Evolutionary conservation across 73 alveolate genomes (phyloP), one percentile per base, ranked within the genome.

Genomic region (Strombidium stylifer): DNA sequence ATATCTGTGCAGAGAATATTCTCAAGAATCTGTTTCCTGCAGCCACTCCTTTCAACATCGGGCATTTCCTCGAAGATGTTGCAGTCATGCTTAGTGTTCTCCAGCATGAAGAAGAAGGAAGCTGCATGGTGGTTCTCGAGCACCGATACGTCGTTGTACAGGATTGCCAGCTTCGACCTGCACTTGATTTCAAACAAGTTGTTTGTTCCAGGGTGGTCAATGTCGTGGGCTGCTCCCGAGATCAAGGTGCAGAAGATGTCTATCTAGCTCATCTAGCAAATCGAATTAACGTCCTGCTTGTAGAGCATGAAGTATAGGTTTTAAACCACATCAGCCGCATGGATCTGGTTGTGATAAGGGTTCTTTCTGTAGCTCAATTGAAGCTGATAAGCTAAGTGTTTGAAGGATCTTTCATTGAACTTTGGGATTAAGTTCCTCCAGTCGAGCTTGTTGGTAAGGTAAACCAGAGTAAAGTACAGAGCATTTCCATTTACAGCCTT

Each of bases 161-260:
- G 66, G 10, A 75, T 44, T 20, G 98, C 92, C 6, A 83, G 69
- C 45, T 48, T 47, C 18, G 86, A 72, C 20, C 56, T 49, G 27
- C 91, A 60, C 31, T 86, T 87, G 0, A 82, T 72, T 34, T 74
- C 81, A 64, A 56, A 91, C 46, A 70, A 54, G 70, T 91, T 91
- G 40, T 88, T 91, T 14, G 67, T 36, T 8, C 98, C 98, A 5
- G 98, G 98, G 59, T 91, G 98, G 53, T 91, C 90, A 16, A 83
- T 82, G 55, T 91, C 98, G 62, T 91, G 98, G 55, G 91, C 90
- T 23, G 74, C 69, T 1, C 83, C 59, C 2, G 87, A 30, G 1
- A 81, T 10, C 2, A 73, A 14, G 14, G 59, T 53, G 7, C 69
- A 71, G 0, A 65, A 36, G 2, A 57, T 23, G 34, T 73, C 73